These are phyloP conservation scores for Aplosporella prunicola DNA, from an alignment of 2,329 filamentous ascomycete genomes.

Conservation along the genomic window DNA sequence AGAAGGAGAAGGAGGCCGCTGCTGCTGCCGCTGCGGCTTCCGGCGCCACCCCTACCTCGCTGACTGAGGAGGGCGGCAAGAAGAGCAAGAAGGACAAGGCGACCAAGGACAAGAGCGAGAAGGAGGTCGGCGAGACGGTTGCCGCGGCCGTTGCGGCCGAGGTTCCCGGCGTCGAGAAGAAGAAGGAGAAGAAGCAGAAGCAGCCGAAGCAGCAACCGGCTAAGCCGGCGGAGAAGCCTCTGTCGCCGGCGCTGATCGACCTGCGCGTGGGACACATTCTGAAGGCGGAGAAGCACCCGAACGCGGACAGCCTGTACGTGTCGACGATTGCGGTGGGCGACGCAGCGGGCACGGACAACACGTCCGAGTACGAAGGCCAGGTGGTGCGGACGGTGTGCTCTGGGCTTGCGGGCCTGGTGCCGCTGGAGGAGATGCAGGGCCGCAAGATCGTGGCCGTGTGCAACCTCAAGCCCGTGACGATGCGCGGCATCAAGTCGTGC, in stretches of 20 bases:
- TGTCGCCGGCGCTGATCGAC: slow-evolving; percentile 81
- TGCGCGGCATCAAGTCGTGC: slow-evolving; percentile 74
- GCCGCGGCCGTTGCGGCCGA: slow-evolving; percentile 30
- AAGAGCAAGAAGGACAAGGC: slow-evolving; percentile 36
- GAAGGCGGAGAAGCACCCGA: slow-evolving; percentile 89
- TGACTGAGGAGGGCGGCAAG: slow-evolving; percentile 35
- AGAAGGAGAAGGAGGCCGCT: slow-evolving; percentile 77
- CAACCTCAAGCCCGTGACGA: slow-evolving; percentile 98
- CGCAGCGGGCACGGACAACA: slow-evolving; percentile 75
- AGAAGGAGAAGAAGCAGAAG: slow-evolving; percentile 89
- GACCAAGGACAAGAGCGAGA: slow-evolving; percentile 44
- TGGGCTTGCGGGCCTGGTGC: slow-evolving; percentile 84
- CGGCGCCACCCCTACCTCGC: slow-evolving; percentile 31
- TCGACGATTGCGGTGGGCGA: slow-evolving; percentile 94
- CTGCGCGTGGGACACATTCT: slow-evolving; percentile 95
- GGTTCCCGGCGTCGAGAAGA: slow-evolving; percentile 31
- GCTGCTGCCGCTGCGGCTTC: slow-evolving; percentile 45
- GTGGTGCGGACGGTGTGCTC: slow-evolving; percentile 93
- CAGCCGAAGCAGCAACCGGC: slow-evolving; percentile 61
- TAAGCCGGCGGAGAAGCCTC: slow-evolving; percentile 59
- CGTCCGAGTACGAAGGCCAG: slow-evolving; percentile 82
- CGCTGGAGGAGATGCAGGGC: slow-evolving; percentile 91
- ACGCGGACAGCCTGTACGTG: slow-evolving; percentile 91
- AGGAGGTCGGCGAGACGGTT: slow-evolving; percentile 43
- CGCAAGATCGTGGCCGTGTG: slow-evolving; percentile 92